A percentile compares a stretch with the other conserved stretches of the same genome.
phyloP scores from a whole-genome alignment of 1,284 basidiomycete species.

The Melampsora larici-populina region DNA sequence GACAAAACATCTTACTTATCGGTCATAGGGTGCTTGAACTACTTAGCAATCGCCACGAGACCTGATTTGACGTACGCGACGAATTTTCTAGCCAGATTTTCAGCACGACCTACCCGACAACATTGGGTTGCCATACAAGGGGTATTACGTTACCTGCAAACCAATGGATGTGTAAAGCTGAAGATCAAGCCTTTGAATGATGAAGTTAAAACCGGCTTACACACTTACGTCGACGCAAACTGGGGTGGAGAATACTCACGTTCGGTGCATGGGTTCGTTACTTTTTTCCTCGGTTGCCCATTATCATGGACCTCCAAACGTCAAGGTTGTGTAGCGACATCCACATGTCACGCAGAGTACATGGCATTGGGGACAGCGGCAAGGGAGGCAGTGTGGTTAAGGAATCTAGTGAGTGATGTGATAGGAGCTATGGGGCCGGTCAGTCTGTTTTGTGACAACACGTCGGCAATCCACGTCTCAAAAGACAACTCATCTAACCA shows the following conservation, averaged over 20 bases:
- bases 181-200: too few relatives aligned
- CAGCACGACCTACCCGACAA: not conserved
- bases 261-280: too few relatives aligned
- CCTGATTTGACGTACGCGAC: conserved; percentile 7
- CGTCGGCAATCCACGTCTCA: conserved; percentile 4
- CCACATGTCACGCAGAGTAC: conserved; percentile 8
- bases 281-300: not conserved
- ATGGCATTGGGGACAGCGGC: not conserved
- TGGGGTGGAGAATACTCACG: too few relatives aligned
- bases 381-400: not conserved
- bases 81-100: conserved; percentile 10
- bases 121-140: conserved; percentile 11
- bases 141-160: not conserved
- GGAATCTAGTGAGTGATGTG: too few relatives aligned
- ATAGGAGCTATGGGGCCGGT: not conserved
- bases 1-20: not conserved
- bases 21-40: conserved; percentile 12
- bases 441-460: conserved; percentile 6
- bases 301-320: not conserved
- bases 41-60: conserved; percentile 6
- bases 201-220: too few relatives aligned
- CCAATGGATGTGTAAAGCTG: not conserved
- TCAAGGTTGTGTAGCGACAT: too few relatives aligned
- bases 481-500: conserved; percentile 26
- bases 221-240: too few relatives aligned